These are phyloP conservation scores for Mucor mucedo DNA, from an alignment of 371 early-diverging fungal genomes.

Conservation along the genomic window DNA sequence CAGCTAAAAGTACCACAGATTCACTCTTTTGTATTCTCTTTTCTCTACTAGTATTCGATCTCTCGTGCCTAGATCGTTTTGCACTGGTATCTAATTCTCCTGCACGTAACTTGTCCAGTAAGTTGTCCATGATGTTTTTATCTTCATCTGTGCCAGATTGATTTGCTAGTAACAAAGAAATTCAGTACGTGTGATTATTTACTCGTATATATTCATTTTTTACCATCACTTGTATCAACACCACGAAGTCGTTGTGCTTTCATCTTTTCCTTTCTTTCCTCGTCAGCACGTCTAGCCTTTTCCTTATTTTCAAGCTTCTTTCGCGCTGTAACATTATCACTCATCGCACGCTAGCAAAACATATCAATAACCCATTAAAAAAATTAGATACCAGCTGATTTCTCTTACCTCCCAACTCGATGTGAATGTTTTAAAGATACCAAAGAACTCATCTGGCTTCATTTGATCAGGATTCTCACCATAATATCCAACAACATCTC, in stretches of 20 bases:
- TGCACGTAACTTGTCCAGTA: constrained; percentile 77
- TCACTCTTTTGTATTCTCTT: constrained; percentile 63
- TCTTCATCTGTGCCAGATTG: constrained; percentile 57
- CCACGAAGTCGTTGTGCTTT: constrained; percentile 52
- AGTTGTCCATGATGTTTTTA: constrained; percentile 82
- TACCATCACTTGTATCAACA: constrained; percentile 54
- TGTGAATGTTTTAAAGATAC: constrained; percentile 82
- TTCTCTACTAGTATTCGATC: constrained; percentile 42
- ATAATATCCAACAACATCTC: constrained; percentile 71
- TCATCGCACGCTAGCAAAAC: constrained; percentile 49
- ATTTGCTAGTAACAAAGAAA: constrained; percentile 30
- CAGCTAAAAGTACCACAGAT: constrained; percentile 68
- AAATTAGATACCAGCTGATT: too few species aligned
- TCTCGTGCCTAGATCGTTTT: constrained; percentile 44
- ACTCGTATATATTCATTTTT: background rate
- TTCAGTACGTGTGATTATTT: background rate
- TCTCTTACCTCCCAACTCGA: constrained; percentile 68
- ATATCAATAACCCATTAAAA: background rate
- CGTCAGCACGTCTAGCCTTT: constrained; percentile 44
- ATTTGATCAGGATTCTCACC: constrained; percentile 84
- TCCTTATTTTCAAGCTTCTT: constrained; percentile 54
- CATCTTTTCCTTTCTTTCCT: constrained; percentile 49
- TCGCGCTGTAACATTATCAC: constrained; percentile 46
- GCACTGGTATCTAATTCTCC: constrained; percentile 69
- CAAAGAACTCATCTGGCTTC: constrained; percentile 91